Evolutionary conservation across 164 flowering plant genomes (phyloP), one percentile per base, ranked within the genome.

Genomic region (Tetracentron sinense): DNA sequence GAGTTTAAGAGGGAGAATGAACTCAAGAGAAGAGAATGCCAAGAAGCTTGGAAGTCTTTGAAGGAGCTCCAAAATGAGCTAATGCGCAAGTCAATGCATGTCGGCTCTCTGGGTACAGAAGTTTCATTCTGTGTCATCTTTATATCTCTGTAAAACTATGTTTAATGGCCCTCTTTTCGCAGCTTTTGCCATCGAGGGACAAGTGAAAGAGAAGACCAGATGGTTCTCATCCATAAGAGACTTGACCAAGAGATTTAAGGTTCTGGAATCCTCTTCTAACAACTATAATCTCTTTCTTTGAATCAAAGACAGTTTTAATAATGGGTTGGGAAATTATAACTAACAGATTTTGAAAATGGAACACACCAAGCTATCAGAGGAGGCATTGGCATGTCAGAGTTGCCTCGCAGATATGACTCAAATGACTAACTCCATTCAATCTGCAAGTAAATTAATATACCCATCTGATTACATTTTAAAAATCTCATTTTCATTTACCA

Each of bases 71-170:
- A 83, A 47, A 83, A 89, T 69, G 99, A 94, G 82, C 94, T 94
- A 20, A 91, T 94, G 97, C 95, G 97, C 75, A 94, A 91, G 77
- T 94, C 99, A n/a, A 91, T 94, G 99, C 96, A 91, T 66, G 99
- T 94, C 69, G 96, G 97, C 21, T 94, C 99, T 53, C 71, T 94
- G 56, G 98, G 98, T 94, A 84, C 31, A 72, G 30, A 62, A 52
- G 10, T 8, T 59, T 29, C 23, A 17, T 12, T 19, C 28, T 48
- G 29, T 30, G 4, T 4, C 8, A 31, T 0, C 42, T 6, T n/a
- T 16, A 19, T 4, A 51, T n/a, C n/a, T n/a, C n/a, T n/a, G n/a
- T n/a, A n/a, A n/a, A n/a, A n/a, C n/a, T n/a, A n/a, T n/a, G n/a
- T n/a, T n/a, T n/a, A n/a, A n/a, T n/a, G n/a, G n/a, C n/a, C n/a